Evolutionary conservation across 1,284 basidiomycete species (phyloP).

Genomic region (Papiliotrema laurentii): DNA sequence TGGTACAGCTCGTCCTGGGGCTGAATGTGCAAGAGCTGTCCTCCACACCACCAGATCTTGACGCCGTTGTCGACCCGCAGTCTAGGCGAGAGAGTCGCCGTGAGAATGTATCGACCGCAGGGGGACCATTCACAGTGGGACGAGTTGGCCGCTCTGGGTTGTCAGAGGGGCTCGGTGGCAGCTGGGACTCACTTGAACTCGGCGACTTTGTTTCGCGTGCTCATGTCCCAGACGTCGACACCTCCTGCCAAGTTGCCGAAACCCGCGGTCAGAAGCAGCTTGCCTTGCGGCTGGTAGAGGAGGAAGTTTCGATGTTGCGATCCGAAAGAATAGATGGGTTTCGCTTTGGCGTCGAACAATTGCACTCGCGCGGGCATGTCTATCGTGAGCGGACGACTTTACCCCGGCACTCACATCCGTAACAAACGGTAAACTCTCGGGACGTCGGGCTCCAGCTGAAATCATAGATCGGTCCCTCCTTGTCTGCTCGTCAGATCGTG

Average conservation of each 20-base stretch:
- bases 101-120: conserved; percentile 86
- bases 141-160: conserved; percentile 77
- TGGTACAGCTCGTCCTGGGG: conserved; percentile 82
- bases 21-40: conserved; percentile 77
- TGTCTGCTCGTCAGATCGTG: conserved; percentile 55
- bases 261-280: conserved; percentile 81
- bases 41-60: conserved; percentile 91
- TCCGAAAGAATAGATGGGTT: conserved; percentile 85
- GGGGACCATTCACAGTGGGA: conserved; percentile 94
- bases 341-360: conserved; percentile 86
- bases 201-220: conserved; percentile 73
- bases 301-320: conserved; percentile 85
- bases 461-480: conserved; percentile 96
- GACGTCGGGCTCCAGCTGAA: conserved; percentile 97
- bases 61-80: conserved; percentile 95
- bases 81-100: conserved; percentile 88
- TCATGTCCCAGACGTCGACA: conserved; percentile 86
- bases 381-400: conserved; percentile 40
- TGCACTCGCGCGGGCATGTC: conserved; percentile 93
- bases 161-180: conserved; percentile 2
- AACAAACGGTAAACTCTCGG: conserved; percentile 92
- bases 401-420: conserved; percentile 92
- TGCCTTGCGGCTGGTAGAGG: conserved; percentile 90
- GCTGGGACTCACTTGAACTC: conserved; percentile 56
- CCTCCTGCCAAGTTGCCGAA: conserved; percentile 96